Percentiles rank a stretch among this genome's conserved stretches.
Conservation (phyloP, 2,329 filamentous ascomycete species). For the Calcarisporium arbuscula region DNA sequence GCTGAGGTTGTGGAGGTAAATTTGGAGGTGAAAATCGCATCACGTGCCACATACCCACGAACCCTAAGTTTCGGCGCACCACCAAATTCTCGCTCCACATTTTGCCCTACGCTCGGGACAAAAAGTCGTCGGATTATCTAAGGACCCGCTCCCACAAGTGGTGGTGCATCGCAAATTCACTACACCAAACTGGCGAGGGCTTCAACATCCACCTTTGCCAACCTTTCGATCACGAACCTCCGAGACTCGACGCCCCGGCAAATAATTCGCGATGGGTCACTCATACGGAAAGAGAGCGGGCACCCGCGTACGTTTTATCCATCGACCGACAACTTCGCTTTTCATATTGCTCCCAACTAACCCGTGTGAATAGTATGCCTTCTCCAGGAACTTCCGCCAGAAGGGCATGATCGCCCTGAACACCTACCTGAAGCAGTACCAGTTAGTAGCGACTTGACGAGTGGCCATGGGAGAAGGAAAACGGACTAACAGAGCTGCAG, state of each 20-base stretch:
- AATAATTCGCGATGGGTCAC: slow-evolving; percentile 72
- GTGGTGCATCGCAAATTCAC: slow-evolving; percentile 32
- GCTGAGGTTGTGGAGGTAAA: slow-evolving; percentile 27
- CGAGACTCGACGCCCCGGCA: slow-evolving; percentile 22
- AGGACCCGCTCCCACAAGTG: slow-evolving; percentile 30
- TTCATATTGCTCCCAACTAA: slow-evolving; percentile 18
- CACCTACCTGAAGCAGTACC: slow-evolving; percentile 93
- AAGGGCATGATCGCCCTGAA: slow-evolving; percentile 89
- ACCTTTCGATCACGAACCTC: slow-evolving; percentile 36
- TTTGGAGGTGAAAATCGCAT: slow-evolving; percentile 15
- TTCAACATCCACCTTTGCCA: slow-evolving; percentile 28
- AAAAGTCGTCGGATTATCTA: slow-evolving; percentile 31
- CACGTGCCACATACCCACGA: slow-evolving; percentile 22
- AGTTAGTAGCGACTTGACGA: slow-evolving; percentile 39
- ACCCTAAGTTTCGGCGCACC: slow-evolving; percentile 24
- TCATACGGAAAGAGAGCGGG: slow-evolving; percentile 79
- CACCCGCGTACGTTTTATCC: slow-evolving; percentile 77
- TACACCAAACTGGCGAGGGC: slow-evolving; percentile 23
- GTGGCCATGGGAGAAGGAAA: slow-evolving; percentile 3
- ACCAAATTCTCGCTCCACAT: slow-evolving; percentile 14
- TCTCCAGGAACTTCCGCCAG: slow-evolving; percentile 90
- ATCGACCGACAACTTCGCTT: slow-evolving; percentile 23
- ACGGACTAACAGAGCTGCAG: slow-evolving; percentile 50
- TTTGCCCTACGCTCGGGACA: slow-evolving; percentile 25
- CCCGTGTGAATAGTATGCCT: slow-evolving; percentile 65